Evolutionary conservation across 495 filamentous ascomycete species (phyloP), one percentile per base, ranked within the genome.

Genomic region (Aspergillus sclerotiicarbonarius): DNA sequence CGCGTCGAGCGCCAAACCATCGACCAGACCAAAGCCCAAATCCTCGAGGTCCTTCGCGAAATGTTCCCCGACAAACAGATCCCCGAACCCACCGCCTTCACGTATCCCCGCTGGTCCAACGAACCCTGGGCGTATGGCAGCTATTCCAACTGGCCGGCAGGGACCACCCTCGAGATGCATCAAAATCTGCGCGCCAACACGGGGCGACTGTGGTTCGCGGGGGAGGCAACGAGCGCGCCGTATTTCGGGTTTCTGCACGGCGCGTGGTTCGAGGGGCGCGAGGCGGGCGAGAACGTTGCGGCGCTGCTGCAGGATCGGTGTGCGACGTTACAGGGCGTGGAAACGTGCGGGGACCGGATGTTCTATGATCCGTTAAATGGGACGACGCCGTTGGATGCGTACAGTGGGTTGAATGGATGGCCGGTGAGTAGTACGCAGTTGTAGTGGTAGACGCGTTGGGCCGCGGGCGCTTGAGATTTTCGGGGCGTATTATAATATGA

Each of bases 171-270:
- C 1, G 82, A 89, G 61, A 83, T 77, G 70, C 88, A 91, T 64
- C 83, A 90, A 67, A 90, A 90, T 57, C 76, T 91, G 47, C 78
- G 87, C 1, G 86, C 87, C n/a, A 88, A 88, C 61, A 71, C 86
- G 0, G 81, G 79, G 51, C 68, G 82, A 4, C 65, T 91, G 18
- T 90, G 79, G 71, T 91, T 90, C 67, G 87, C 88, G 0, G 88
- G 88, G 1, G 88, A 91, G 63, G 83, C 85, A 25, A 89, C 86
- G 0, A 88, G 84, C 58, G 72, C 82, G 12, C 76, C 84, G 68
- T 89, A 87, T 61, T 91, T 82, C 71, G 88, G 88, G 0, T 90
- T 88, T 67, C 66, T 91, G 70, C 88, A 91, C 18, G 86, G 84
- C 1, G 82, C 82, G 5, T 90, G 76, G 71, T 84, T 80, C 41